Evolutionary conservation across 2,329 filamentous ascomycete species (phyloP).

Genomic region (Xylaria sp.): DNA sequence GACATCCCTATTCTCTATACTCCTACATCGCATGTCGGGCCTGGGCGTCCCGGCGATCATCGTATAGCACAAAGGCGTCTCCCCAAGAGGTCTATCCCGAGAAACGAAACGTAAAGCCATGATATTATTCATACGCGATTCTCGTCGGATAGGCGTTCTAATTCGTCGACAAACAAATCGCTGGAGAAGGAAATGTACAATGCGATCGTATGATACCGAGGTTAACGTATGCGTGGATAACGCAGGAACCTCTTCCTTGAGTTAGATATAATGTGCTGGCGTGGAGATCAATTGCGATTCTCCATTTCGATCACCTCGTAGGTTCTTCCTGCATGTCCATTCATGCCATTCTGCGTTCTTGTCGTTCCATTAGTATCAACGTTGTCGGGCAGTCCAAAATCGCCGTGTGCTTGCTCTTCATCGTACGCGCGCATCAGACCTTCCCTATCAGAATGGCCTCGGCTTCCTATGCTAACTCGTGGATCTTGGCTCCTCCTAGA

Average conservation of each 20-base stretch:
- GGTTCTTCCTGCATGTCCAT: constrained; percentile 54
- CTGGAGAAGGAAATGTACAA: constrained; percentile 47
- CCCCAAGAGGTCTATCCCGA: constrained; percentile 32
- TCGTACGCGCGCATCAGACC: constrained; percentile 91
- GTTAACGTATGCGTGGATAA: constrained; percentile 20
- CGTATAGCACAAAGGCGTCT: constrained; percentile 24
- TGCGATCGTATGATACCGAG: constrained; percentile 39
- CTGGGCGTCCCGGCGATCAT: constrained; percentile 25
- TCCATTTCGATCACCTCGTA: constrained; percentile 63
- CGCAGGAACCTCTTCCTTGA: constrained; percentile 1
- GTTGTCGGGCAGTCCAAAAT: constrained; percentile 82
- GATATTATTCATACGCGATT: constrained; percentile 44
- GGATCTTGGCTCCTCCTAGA: constrained; percentile 77
- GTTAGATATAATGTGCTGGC: constrained; percentile 27
- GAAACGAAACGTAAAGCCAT: constrained; percentile 41
- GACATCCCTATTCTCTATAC: constrained; percentile 33
- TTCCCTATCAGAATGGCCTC: constrained; percentile 74
- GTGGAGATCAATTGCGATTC: constrained; percentile 53
- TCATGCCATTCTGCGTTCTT: constrained; percentile 53
- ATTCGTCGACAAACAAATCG: constrained; percentile 36
- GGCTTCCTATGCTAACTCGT: constrained; percentile 70
- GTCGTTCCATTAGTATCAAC: constrained; percentile 69
- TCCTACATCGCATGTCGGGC: constrained; percentile 27
- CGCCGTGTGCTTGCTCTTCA: constrained; percentile 74
- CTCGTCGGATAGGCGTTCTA: constrained; percentile 38